Percentiles rank a stretch among this genome's conserved stretches.
Conservation (phyloP, 2,329 filamentous ascomycete species). For the Calonectria pseudoturangicola region DNA sequence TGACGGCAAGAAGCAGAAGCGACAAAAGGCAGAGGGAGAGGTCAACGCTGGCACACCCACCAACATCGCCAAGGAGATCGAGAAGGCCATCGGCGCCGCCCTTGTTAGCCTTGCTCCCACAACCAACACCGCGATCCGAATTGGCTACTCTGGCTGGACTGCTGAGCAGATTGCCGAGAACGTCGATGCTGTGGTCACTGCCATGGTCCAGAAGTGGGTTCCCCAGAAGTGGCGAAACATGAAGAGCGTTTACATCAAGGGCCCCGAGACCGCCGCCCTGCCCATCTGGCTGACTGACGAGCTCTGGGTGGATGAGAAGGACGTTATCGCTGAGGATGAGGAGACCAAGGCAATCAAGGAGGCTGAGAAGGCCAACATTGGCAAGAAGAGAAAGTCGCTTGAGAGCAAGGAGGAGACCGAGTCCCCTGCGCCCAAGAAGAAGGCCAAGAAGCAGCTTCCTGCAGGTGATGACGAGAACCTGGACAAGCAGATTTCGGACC, state of each 20-base stretch:
- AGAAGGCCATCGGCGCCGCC: conserved; percentile 84
- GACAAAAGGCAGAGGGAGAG: conserved; percentile 65
- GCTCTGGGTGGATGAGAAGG: conserved; percentile 88
- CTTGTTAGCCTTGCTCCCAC: conserved; percentile 87
- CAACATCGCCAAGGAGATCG: conserved; percentile 86
- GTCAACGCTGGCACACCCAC: conserved; percentile 72
- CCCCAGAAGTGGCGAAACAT: conserved; percentile 92
- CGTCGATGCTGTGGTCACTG: conserved; percentile 80
- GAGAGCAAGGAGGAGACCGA: conserved; percentile 62
- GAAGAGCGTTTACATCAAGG: conserved; percentile 91
- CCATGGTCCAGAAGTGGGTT: conserved; percentile 85
- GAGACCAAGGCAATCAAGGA: conserved; percentile 67
- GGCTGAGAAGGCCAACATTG: conserved; percentile 73
- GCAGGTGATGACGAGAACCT: conserved; percentile 72
- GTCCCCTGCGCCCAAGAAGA: conserved; percentile 63
- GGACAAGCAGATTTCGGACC: conserved; percentile 75
- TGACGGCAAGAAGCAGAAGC: conserved; percentile 75
- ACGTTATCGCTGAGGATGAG: conserved; percentile 79
- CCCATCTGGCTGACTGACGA: conserved; percentile 97
- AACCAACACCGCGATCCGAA: conserved; percentile 86
- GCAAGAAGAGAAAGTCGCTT: conserved; percentile 78
- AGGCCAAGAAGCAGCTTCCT: conserved; percentile 60
- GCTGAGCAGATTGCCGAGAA: conserved; percentile 88
- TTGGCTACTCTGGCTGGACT: conserved; percentile 85
- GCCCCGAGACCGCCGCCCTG: conserved; percentile 88